Evolutionary conservation across 2,329 filamentous ascomycete genomes (phyloP).

Genomic region (Neofusicoccum sp.): DNA sequence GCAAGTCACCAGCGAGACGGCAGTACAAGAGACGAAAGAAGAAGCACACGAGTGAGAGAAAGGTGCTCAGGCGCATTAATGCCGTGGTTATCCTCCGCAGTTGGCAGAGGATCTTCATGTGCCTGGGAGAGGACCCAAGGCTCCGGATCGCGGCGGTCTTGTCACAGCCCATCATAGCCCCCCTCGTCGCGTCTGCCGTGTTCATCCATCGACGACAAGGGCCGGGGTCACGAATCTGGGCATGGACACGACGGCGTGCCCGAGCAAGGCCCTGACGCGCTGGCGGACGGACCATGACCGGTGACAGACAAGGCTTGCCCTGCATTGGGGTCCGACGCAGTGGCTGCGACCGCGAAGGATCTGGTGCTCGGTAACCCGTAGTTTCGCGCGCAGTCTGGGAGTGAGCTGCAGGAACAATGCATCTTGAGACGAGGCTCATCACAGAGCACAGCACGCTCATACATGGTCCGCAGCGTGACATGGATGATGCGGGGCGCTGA

Average conservation of each 20-base stretch:
- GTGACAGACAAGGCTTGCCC: background rate
- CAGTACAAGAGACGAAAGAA: conserved; percentile 8
- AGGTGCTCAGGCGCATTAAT: background rate
- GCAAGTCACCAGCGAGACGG: background rate
- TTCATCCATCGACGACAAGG: background rate
- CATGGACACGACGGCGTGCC: background rate
- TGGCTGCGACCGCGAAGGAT: conserved; percentile 6
- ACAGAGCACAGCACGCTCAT: background rate
- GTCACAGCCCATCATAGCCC: conserved; percentile 9
- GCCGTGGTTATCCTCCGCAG: conserved; percentile 1
- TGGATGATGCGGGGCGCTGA: conserved; percentile 1
- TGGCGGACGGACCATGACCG: background rate
- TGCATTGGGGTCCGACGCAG: conserved; percentile 3
- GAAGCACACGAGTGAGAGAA: background rate
- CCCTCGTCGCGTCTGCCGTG: background rate
- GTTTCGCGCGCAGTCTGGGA: background rate
- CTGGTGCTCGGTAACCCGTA: background rate
- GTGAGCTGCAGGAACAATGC: background rate
- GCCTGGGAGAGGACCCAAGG: conserved; percentile 3
- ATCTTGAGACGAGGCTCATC: conserved; percentile 11
- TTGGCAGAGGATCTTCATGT: conserved; percentile 9
- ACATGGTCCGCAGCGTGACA: background rate
- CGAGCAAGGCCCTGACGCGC: background rate
- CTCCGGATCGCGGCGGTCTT: background rate
- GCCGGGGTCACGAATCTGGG: background rate